Evolutionary conservation across 176 grass and related monocot species (phyloP), one percentile per base, ranked within the genome.

Genomic region (Avena insularis): DNA sequence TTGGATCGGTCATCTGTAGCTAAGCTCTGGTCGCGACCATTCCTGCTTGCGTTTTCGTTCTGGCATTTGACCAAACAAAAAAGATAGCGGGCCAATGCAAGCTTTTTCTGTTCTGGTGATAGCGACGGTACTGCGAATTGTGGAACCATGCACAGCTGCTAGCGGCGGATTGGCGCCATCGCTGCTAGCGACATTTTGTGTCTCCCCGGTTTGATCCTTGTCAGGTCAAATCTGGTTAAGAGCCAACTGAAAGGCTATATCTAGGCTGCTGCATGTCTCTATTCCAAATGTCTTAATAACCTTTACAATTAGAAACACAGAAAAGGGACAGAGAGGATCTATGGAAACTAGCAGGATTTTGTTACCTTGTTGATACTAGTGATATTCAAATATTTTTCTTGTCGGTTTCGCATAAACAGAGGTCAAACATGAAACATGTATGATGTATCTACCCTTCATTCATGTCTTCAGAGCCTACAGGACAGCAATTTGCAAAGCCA

Each of bases 401-500:
- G 27, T 14, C 65, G 15, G 4, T 7, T 38, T 15, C 45, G 33
- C 2, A 1, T 70, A 19, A 25, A 49, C 5, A n/a, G 12, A 33
- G 48, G 14, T 46, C 29, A 61, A 77, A n/a, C 17, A 53, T 36
- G 38, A 47, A 81, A 14, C 31, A 67, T 40, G 33, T 47, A 57
- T 63, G 38, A 65, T 25, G n/a, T 29, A n/a, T 65, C 27, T 77
- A 82, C 70, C 78, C 66, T 92, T 68, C 82, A 60, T 91, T 68
- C 82, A 60, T 91, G 78, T 82, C 43, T 79, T 60, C 77, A 98
- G 97, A 71, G 97, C 97, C 85, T 98, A 87, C 79, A 92, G 94
- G 87, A 98, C 94, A 19, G 90, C 97, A 36, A 96, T 98, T 80
- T 98, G 94, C 94, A 98, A 96, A 63, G 88, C 93, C 77, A 98